Evolutionary conservation across 2,329 filamentous ascomycete genomes (phyloP), one percentile per base, ranked within the genome.

Genomic region (Monilinia aucupariae): DNA sequence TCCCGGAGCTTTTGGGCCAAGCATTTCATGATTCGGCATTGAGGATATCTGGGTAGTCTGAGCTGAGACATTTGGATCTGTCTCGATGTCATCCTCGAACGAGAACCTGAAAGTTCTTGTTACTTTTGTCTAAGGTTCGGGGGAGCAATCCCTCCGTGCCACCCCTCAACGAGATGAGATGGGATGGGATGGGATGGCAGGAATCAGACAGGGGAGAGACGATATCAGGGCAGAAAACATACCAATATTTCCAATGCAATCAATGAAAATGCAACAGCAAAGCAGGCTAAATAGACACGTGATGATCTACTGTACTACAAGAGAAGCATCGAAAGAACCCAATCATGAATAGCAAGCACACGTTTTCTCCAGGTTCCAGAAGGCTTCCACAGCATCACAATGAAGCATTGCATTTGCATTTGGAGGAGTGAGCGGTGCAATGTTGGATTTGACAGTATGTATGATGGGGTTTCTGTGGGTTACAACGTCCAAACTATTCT

Each of bases 291-390:
- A 58, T 30, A n/a, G n/a, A 58, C 17, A 48, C 49, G 52, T 49
- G 34, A 49, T 58, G 52, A 50, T 62, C 60, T 56, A 30, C 51
- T 43, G 43, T 27, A 56, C 39, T 39, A 45, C 17, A n/a, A 55
- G 25, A 12, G 30, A 22, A 20, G 17, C 12, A 13, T 30, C 30
- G 17, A 3, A 43, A 30, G 22, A 32, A 58, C 20, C 60, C 32
- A 62, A 58, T 49, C 45, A 48, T 62, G 43, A 37, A 22, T 48
- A 41, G 20, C 39, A 56, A 7, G 41, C 34, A 45, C 54, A 63
- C 55, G 55, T 60, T 59, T 56, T 64, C 59, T 62, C 52, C 59
- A 58, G 52, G 60, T 64, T 64, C 59, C 52, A 62, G 39, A 62
- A 64, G 32, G 43, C 52, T 64, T 64, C 52, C 52, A 58, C 37